A percentile compares a stretch with the other conserved stretches of the same genome.
Conservation (phyloP, 2,329 filamentous ascomycete genomes). For the Onygenales sp. region DNA sequence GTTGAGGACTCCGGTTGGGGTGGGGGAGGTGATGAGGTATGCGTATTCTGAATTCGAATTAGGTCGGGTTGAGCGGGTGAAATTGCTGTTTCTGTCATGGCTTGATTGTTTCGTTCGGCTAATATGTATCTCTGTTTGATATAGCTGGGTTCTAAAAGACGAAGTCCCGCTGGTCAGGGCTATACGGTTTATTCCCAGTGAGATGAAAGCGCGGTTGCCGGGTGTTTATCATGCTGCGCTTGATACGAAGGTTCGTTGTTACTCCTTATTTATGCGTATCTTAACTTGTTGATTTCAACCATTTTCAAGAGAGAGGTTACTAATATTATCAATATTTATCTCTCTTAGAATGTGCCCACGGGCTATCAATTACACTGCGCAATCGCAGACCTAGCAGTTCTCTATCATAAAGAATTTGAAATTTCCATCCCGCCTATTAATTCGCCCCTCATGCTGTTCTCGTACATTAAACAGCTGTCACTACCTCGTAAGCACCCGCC, state of each 20-base stretch:
- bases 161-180: slow-evolving; percentile 64
- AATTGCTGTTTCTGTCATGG: too few relatives aligned
- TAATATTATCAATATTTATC: slow-evolving; percentile 19
- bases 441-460: slow-evolving; percentile 55
- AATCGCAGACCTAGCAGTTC: slow-evolving; percentile 52
- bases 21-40: slow-evolving; percentile 57
- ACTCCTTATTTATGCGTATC: neutral
- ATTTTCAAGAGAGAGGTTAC: neutral
- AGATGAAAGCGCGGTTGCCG: slow-evolving; percentile 37
- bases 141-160: slow-evolving; percentile 55
- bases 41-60: neutral
- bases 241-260: slow-evolving; percentile 27
- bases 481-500: slow-evolving; percentile 55
- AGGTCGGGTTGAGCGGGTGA: neutral
- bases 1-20: slow-evolving; percentile 63
- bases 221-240: slow-evolving; percentile 30
- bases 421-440: slow-evolving; percentile 68
- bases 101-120: neutral
- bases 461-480: slow-evolving; percentile 60
- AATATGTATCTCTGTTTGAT: slow-evolving; percentile 12
- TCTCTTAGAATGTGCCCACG: slow-evolving; percentile 29
- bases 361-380: slow-evolving; percentile 54
- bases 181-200: slow-evolving; percentile 33
- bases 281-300: neutral
- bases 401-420: slow-evolving; percentile 58